These are phyloP conservation scores for Herpetomonas tarakana DNA, from an alignment of 208 protist species.

Conservation along the genomic window DNA sequence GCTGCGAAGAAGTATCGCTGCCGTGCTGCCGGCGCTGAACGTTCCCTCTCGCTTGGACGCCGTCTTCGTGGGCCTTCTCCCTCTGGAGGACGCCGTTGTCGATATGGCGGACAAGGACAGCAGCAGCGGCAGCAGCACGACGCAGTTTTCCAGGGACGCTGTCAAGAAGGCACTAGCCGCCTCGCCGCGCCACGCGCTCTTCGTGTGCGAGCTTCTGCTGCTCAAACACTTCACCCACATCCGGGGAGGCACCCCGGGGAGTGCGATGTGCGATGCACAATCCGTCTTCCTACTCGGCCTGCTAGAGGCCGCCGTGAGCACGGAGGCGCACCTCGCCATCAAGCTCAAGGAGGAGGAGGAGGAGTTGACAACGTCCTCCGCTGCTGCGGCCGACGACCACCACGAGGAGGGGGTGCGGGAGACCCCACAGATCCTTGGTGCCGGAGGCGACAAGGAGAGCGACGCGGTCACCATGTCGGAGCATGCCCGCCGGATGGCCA, in stretches of 20 bases:
- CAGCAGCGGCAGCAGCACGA: neutral
- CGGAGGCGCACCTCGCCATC: neutral
- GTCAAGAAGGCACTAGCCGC: neutral
- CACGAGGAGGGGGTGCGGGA: too few relatives aligned
- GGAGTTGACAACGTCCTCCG: neutral
- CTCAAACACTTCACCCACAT: neutral
- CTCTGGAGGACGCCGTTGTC: neutral
- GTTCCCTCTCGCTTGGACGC: constrained; percentile 2
- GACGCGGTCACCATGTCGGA: neutral
- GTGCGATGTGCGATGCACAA: neutral
- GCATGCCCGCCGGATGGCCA: neutral
- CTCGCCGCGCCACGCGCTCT: neutral
- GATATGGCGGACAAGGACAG: too few relatives aligned
- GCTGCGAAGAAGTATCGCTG: too few relatives aligned
- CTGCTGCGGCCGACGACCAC: too few relatives aligned
- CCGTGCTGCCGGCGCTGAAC: neutral
- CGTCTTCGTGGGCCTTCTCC: constrained; percentile 1
- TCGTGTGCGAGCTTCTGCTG: neutral
- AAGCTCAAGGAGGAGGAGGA: too few relatives aligned
- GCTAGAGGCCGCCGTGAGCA: neutral
- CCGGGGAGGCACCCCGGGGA: neutral
- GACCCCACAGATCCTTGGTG: too few relatives aligned
- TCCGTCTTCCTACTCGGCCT: neutral
- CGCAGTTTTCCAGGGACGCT: neutral
- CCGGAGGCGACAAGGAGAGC: neutral